phyloP scores from a whole-genome alignment of 2,329 filamentous ascomycete species.

The Fusarium heterosporum region DNA sequence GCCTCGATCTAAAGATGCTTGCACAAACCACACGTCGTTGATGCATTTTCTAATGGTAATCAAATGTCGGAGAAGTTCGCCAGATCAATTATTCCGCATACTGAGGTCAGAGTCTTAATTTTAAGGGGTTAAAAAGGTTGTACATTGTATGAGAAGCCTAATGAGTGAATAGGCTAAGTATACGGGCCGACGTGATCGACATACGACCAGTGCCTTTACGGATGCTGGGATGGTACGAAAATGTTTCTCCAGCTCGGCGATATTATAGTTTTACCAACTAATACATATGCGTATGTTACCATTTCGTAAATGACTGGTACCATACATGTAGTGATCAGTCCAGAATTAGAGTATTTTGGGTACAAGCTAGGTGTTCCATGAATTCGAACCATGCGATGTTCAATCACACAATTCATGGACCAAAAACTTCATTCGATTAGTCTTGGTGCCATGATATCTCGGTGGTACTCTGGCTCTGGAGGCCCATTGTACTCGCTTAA shows the following conservation, averaged over 20 bases:
- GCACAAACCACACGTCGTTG: too few species aligned
- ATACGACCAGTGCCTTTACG: conserved; percentile 2
- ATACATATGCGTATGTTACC: conserved; percentile 6
- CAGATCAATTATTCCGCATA: not conserved
- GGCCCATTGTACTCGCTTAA: not conserved
- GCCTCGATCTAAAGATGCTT: too few species aligned
- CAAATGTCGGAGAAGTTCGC: too few species aligned
- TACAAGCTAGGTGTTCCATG: too few species aligned
- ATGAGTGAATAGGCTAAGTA: conserved; percentile 3
- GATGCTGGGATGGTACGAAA: not conserved
- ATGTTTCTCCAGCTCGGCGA: not conserved
- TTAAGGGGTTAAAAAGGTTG: not conserved
- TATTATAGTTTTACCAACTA: conserved; percentile 3
- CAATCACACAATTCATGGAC: conserved; percentile 4
- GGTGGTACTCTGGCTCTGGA: conserved; percentile 12
- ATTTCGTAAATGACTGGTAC: not conserved
- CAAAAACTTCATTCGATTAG: not conserved
- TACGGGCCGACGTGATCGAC: conserved; percentile 13
- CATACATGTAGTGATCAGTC: not conserved
- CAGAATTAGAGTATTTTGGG: too few species aligned
- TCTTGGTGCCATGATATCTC: conserved; percentile 11
- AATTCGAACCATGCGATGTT: not conserved
- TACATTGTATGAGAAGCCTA: conserved; percentile 36
- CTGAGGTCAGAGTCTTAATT: not conserved
- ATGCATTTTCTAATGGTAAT: too few species aligned